Conservation (phyloP, 2,329 filamentous ascomycete genomes). For the Botryotinia convoluta region DNA sequence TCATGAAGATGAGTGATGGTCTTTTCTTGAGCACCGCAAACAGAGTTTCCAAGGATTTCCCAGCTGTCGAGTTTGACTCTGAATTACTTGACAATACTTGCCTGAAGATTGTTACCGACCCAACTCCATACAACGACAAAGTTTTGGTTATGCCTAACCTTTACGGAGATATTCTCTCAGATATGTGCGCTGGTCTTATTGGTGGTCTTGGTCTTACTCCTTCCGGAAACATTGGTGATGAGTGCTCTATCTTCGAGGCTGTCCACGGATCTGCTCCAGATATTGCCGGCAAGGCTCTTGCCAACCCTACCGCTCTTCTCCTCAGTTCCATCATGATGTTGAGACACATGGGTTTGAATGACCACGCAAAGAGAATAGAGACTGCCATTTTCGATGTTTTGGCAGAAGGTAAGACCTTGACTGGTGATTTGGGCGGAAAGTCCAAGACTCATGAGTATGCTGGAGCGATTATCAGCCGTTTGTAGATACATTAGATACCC, state of each 20-base stretch:
- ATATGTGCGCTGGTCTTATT: slow-evolving; percentile 98
- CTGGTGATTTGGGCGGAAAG: slow-evolving; percentile 93
- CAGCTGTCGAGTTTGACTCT: slow-evolving; percentile 91
- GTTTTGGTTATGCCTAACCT: slow-evolving; percentile 97
- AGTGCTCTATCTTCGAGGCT: slow-evolving; percentile 99
- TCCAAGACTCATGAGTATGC: slow-evolving; percentile 95
- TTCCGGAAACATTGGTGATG: slow-evolving; percentile 97
- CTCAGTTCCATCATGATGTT: slow-evolving; percentile 99
- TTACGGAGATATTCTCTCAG: slow-evolving; percentile 98
- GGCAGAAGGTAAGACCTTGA: slow-evolving; percentile 93
- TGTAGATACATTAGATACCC: slow-evolving; percentile 38
- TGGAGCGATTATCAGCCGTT: slow-evolving; percentile 71
- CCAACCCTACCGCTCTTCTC: slow-evolving; percentile 94
- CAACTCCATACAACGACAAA: slow-evolving; percentile 97
- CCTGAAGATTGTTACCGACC: slow-evolving; percentile 97
- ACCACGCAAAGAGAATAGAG: slow-evolving; percentile 86
- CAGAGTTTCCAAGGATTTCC: slow-evolving; percentile 91
- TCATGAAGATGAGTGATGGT: slow-evolving; percentile 99
- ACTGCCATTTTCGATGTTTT: slow-evolving; percentile 93
- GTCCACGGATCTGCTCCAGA: slow-evolving; percentile 97
- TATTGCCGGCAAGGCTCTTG: slow-evolving; percentile 92
- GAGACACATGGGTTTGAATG: slow-evolving; percentile 90
- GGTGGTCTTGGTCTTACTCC: slow-evolving; percentile 95
- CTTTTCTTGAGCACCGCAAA: slow-evolving; percentile 89
- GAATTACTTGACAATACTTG: slow-evolving; percentile 99